Conservation (phyloP, 2,329 filamentous ascomycete species). For the Nannizziopsis barbatae region DNA sequence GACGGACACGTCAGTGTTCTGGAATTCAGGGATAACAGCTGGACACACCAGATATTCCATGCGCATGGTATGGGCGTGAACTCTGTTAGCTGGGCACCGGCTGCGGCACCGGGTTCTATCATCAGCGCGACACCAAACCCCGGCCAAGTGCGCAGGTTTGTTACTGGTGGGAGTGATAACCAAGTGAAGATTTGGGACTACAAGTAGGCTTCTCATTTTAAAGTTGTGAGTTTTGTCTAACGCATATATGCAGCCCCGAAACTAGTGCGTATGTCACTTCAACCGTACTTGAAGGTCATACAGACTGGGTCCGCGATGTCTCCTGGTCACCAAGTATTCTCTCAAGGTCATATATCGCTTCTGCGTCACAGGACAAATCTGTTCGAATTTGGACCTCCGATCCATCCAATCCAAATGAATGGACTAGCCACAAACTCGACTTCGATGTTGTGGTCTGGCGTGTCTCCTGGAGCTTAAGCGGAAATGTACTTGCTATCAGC, state of each 20-base stretch:
- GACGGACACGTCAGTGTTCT: constrained; percentile 89
- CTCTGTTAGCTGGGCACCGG: constrained; percentile 88
- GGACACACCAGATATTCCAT: constrained; percentile 78
- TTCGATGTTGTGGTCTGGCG: constrained; percentile 90
- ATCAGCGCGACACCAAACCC: constrained; percentile 58
- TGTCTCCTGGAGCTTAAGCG: constrained; percentile 94
- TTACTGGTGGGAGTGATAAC: constrained; percentile 91
- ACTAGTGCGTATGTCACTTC: constrained; percentile 43
- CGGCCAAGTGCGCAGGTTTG: constrained; percentile 66
- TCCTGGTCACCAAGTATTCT: constrained; percentile 93
- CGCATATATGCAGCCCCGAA: constrained; percentile 33
- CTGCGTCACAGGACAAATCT: constrained; percentile 90
- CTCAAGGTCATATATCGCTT: constrained; percentile 93
- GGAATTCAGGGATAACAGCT: constrained; percentile 92
- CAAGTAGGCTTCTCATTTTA: constrained; percentile 38
- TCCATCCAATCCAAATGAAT: constrained; percentile 54
- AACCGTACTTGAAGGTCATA: constrained; percentile 61
- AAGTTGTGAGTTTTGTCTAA: neutral
- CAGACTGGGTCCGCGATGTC: constrained; percentile 95
- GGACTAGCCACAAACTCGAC: constrained; percentile 73
- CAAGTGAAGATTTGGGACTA: constrained; percentile 86
- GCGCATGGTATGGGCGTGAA: constrained; percentile 93
- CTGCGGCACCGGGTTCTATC: constrained; percentile 70
- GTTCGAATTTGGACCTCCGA: constrained; percentile 93
- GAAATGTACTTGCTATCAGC: constrained; percentile 88